Conservation (phyloP, 352 stramenopile genomes). For the Phytophthora boehmeriae region DNA sequence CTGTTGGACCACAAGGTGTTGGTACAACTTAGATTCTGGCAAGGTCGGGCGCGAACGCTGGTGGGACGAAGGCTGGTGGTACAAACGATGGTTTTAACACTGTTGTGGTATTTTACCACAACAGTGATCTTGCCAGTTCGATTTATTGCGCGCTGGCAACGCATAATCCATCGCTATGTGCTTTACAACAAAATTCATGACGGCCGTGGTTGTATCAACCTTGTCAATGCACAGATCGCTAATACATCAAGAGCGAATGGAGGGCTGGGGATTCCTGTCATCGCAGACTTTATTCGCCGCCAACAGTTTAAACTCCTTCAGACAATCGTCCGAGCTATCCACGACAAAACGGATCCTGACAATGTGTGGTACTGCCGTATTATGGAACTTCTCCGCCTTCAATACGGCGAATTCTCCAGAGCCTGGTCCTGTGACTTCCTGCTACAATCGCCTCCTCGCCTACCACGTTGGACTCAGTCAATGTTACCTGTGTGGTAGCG, state of each 20-base stretch:
- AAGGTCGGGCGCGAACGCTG: constrained; percentile 1
- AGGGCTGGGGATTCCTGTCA: background rate
- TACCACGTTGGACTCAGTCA: background rate
- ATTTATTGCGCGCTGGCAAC: background rate
- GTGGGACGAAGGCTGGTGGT: background rate
- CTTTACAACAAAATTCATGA: background rate
- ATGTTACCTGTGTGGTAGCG: background rate
- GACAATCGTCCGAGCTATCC: background rate
- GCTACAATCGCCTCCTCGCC: background rate
- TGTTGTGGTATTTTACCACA: background rate
- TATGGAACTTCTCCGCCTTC: background rate
- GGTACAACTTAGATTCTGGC: background rate
- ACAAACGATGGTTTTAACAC: background rate
- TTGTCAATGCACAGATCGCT: background rate
- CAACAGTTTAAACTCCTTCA: background rate
- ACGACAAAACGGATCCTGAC: background rate
- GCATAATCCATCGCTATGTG: background rate
- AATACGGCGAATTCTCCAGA: background rate
- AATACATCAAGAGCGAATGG: background rate
- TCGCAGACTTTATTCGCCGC: background rate
- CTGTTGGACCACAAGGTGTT: background rate
- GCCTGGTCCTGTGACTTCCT: background rate
- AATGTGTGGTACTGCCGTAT: background rate
- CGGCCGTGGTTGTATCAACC: background rate
- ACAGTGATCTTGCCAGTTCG: background rate